Percentiles rank a stretch among this genome's conserved stretches.
Conservation (phyloP, 345 rosid species). For the Syzygium oleosum region DNA sequence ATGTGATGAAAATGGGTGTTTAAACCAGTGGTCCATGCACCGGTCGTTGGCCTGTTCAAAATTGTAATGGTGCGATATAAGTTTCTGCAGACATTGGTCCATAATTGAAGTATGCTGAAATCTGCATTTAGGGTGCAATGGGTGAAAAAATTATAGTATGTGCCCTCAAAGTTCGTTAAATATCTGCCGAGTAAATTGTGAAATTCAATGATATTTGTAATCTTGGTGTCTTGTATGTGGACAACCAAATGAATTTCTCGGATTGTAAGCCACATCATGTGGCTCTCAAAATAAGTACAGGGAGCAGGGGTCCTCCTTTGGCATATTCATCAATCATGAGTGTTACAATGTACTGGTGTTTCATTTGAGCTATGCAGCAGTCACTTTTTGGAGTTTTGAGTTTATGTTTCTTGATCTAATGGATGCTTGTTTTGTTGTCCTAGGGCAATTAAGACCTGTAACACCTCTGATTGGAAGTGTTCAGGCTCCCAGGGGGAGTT, state of each 20-base stretch:
- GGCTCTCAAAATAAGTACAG: not conserved
- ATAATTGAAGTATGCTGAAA: not conserved
- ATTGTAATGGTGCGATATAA: not conserved
- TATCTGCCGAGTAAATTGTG: not conserved
- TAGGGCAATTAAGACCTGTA: constrained; percentile 14
- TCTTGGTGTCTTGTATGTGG: not conserved
- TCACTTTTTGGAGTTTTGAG: not conserved
- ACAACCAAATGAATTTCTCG: not conserved
- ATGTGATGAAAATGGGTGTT: not conserved
- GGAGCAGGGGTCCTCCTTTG: not conserved
- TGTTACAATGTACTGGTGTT: not conserved
- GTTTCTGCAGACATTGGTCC: not conserved
- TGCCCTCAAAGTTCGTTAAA: not conserved
- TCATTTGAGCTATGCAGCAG: not conserved
- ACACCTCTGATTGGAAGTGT: constrained; percentile 7
- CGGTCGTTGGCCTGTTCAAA: not conserved
- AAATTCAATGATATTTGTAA: not conserved
- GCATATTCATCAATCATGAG: not conserved
- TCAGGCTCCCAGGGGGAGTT: constrained; percentile 6
- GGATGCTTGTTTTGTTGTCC: not conserved
- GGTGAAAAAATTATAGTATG: not conserved
- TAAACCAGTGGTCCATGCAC: not conserved
- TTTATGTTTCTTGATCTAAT: not conserved
- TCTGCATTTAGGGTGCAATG: not conserved
- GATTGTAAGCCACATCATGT: not conserved